Evolutionary conservation across 495 filamentous ascomycete genomes (phyloP), one percentile per base, ranked within the genome.

Genomic region (Sporormia fimetaria): DNA sequence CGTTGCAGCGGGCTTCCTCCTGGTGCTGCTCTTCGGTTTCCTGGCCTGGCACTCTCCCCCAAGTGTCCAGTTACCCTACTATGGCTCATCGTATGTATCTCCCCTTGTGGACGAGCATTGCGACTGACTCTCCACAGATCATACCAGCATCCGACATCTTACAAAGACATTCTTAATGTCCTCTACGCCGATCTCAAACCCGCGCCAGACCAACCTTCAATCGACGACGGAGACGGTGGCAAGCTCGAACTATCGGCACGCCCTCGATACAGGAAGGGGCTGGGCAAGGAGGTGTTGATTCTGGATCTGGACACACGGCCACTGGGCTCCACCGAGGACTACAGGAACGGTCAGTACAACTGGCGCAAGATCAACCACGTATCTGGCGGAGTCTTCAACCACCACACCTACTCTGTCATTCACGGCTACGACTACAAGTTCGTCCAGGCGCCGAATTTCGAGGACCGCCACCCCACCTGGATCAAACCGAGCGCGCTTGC

Each of bases 341-440:
- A 25, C 25, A 29, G 28, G 4, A 26, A 44, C n/a, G 46, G 46
- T 18, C 11, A 48, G 16, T 48, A 40, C 28, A 27, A 49, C 34
- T 44, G 44, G 44, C 28, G 21, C 22, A 47, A 46, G 34, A 15
- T 51, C 37, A 39, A 40, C 26, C 38, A 52, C 23, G 36, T 47
- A 15, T 52, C 49, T 7, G 51, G 45, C 37, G 42, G 42, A 11
- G 38, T 51, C 23, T 51, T 55, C 33, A 50, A 51, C 42, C 51
- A 55, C 39, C 51, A 55, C 47, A 44, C 40, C 11, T 55, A 50
- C 31, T 65, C 69, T 22, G 56, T 50, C 34, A 64, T 73, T 25
- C 68, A 73, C 49, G 65, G 65, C 40, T 71, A 73, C 57, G 62
- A 69, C 42, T 73, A 73, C 63, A 63, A 68, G 47, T 64, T 71